A percentile compares a stretch with the other conserved stretches of the same genome.
These are phyloP conservation scores for Coemansia sp. DNA, from an alignment of 192 early-diverging fungal genomes.

Conservation along the genomic window DNA sequence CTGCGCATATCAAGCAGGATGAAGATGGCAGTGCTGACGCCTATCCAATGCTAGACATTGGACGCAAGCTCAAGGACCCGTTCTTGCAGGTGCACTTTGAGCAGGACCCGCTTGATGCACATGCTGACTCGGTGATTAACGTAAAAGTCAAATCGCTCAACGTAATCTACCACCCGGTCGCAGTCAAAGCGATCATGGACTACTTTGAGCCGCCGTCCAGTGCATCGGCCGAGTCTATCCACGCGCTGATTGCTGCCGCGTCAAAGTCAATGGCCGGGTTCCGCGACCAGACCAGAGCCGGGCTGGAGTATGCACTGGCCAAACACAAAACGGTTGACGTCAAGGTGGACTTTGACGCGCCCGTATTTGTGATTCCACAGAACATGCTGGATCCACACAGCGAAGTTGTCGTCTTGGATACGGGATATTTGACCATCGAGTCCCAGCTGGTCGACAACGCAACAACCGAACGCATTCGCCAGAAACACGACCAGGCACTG, in stretches of 20 bases:
- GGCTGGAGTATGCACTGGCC: conserved; percentile 80
- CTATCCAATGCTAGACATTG: conserved; percentile 6
- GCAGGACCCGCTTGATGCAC: conserved; percentile 83
- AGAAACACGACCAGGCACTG: conserved; percentile 63
- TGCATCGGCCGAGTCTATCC: conserved; percentile 70
- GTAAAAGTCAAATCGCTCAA: conserved; percentile 87
- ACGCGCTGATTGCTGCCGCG: conserved; percentile 73
- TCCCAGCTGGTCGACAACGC: conserved; percentile 77
- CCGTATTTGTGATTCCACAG: conserved; percentile 88
- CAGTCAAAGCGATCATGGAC: conserved; percentile 69
- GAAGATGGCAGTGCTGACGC: conserved; percentile 1
- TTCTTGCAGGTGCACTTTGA: conserved; percentile 67
- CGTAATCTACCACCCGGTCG: conserved; percentile 81
- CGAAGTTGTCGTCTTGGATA: conserved; percentile 83
- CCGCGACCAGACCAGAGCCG: conserved; percentile 83
- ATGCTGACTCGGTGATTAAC: conserved; percentile 81
- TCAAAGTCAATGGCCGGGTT: conserved; percentile 85
- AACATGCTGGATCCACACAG: conserved; percentile 58
- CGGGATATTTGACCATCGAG: conserved; percentile 87
- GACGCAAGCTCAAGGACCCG: conserved; percentile 34
- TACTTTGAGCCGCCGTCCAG: conserved; percentile 83
- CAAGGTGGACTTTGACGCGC: conserved; percentile 94
- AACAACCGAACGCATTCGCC: conserved; percentile 65
- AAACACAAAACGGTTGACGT: conserved; percentile 89
- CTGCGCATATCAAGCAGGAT: conserved; percentile 7